Evolutionary conservation across 176 grass and related monocot species (phyloP).

Genomic region (Oryza punctata): DNA sequence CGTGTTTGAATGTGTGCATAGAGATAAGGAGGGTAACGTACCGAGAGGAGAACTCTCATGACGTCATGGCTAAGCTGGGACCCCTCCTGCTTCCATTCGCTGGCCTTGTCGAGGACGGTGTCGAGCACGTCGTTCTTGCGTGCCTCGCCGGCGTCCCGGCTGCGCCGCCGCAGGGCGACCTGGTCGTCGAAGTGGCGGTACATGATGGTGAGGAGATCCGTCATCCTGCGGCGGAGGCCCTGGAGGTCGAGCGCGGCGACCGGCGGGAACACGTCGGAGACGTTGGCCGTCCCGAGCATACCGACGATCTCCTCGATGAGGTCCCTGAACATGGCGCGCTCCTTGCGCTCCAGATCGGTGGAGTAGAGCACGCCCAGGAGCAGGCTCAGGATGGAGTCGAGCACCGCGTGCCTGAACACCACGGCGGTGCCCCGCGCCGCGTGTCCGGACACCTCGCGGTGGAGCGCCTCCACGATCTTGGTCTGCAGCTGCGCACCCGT

Average conservation of each 20-base stretch:
- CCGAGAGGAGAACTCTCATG: conserved; percentile 23
- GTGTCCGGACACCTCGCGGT: neutral
- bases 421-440: neutral
- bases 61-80: neutral
- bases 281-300: conserved; percentile 19
- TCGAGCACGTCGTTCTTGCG: conserved; percentile 35
- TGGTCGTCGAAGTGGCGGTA: conserved; percentile 40
- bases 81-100: neutral
- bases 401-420: conserved; percentile 22
- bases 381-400: conserved; percentile 37
- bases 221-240: conserved; percentile 12
- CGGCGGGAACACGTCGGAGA: conserved; percentile 52
- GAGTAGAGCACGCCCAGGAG: conserved; percentile 36
- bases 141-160: neutral
- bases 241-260: conserved; percentile 43
- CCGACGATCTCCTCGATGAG: conserved; percentile 23
- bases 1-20: too few species aligned
- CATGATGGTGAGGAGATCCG: neutral
- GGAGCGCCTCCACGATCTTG: conserved; percentile 6
- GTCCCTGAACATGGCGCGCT: conserved; percentile 10
- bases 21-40: neutral
- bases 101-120: conserved; percentile 22
- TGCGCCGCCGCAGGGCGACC: conserved; percentile 21
- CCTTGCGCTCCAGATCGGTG: conserved; percentile 23
- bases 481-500: neutral